These are phyloP conservation scores for Botrytis hyacinthi DNA, from an alignment of 2,329 filamentous ascomycete genomes.

Conservation along the genomic window DNA sequence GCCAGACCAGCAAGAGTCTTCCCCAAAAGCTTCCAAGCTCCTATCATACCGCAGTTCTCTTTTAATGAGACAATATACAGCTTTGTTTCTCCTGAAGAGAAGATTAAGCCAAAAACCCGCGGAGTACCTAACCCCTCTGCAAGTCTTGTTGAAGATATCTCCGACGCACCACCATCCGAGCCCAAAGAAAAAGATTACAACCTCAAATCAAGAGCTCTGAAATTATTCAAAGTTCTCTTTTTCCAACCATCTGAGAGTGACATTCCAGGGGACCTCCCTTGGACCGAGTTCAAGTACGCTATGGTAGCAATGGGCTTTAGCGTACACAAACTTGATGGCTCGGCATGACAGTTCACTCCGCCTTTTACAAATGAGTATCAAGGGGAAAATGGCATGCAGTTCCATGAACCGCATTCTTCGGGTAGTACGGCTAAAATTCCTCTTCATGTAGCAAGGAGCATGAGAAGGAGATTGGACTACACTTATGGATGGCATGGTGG, in stretches of 20 bases:
- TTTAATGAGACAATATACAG: fast-evolving
- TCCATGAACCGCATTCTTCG: neutral
- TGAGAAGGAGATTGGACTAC: neutral
- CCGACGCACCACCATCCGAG: fast-evolving
- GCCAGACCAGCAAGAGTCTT: neutral
- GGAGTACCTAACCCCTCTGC: neutral
- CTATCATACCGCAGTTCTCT: neutral
- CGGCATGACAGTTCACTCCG: neutral
- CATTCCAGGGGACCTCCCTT: neutral
- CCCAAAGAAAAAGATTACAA: neutral
- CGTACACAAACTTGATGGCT: neutral
- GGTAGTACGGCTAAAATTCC: neutral
- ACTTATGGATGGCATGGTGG: neutral
- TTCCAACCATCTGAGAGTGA: neutral
- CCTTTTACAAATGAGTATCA: neutral
- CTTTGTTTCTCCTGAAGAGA: neutral
- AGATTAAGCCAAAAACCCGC: neutral
- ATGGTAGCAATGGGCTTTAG: neutral
- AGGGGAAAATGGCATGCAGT: neutral
- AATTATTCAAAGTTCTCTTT: neutral
- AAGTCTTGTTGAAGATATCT: neutral
- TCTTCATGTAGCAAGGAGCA: neutral
- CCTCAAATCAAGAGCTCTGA: neutral
- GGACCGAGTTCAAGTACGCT: neutral
- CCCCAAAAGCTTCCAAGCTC: neutral